Evolutionary conservation across 2,329 filamentous ascomycete species (phyloP), one percentile per base, ranked within the genome.

Genomic region (Thermothelomyces thermophilus): DNA sequence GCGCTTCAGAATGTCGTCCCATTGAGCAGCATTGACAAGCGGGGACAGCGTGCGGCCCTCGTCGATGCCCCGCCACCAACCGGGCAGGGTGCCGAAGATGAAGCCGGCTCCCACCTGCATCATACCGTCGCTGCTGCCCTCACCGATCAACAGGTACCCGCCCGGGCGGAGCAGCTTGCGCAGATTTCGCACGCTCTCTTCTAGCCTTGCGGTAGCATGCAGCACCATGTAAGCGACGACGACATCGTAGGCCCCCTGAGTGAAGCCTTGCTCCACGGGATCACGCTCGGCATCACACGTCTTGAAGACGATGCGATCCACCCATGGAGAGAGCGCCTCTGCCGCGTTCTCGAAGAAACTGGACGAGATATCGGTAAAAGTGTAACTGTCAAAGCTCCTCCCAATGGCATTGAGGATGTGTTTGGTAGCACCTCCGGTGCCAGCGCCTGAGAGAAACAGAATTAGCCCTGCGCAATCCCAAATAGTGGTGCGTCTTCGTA

Each of bases 361-460:
- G 11, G 33, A 34, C 5, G 56, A 57, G 28, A 55, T 54, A 30
- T 58, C 56, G 6, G 58, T 60, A 46, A 46, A 60, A 2, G 50
- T 52, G 46, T 57, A 60, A 0, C 46, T 37, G 10, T 17, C 31
- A 22, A 48, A 56, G 11, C 16, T 5, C 3, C 26, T 20, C 0
- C 30, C 42, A 13, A 55, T 20, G 26, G 13, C 17, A 10, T 60
- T 51, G 2, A 55, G 22, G 22, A 56, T 48, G 1, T 16, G 14
- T 19, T 42, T 41, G 0, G 73, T 74, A 0, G 68, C 61, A 70
- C 22, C 34, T 7, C 51, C 51, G 3, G 51, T 50, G 4, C 44
- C 44, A 1, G 47, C 47, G 2, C 51, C n/a, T n/a, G n/a, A n/a
- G n/a, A n/a, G n/a, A n/a, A n/a, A n/a, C n/a, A n/a, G n/a, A n/a